Conservation (phyloP, 768 basidiomycete genomes). For the Trametes sanguinea region DNA sequence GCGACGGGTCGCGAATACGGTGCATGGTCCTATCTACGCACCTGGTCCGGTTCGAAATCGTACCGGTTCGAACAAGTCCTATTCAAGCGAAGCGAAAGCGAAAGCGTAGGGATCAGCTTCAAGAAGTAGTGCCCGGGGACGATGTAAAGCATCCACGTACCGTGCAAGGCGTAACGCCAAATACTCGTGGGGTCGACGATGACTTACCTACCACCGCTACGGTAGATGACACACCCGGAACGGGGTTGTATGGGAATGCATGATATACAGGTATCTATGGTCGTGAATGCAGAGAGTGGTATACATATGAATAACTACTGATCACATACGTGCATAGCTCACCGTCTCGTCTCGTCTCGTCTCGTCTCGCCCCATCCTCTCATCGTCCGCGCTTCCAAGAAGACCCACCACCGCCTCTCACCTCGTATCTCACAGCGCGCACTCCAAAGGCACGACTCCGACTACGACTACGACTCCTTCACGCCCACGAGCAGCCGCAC, state of each 20-base stretch:
- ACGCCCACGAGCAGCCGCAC: slow-evolving; percentile 29
- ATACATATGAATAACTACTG: slow-evolving; percentile 21
- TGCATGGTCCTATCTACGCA: no score
- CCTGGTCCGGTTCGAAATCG: no score
- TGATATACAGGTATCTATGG: slow-evolving; percentile 19
- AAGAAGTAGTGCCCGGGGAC: no score
- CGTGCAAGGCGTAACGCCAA: no score
- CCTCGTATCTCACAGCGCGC: neutral
- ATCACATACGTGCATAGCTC: slow-evolving; percentile 1
- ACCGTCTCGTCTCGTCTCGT: no score
- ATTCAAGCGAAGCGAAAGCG: no score
- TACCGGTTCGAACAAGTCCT: no score
- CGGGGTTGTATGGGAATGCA: neutral
- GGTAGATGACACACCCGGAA: neutral
- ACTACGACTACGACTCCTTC: slow-evolving; percentile 19
- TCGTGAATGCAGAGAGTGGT: neutral
- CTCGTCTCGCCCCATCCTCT: neutral
- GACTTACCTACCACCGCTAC: neutral
- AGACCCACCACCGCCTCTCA: neutral
- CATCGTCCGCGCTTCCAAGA: neutral
- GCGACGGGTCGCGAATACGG: no score
- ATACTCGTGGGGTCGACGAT: no score
- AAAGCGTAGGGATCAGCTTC: no score
- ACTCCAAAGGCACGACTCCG: neutral
- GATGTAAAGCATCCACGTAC: no score